A percentile compares a stretch with the other conserved stretches of the same genome.
Evolutionary conservation across 2,329 filamentous ascomycete genomes (phyloP).

Genomic region (Fusarium sp.): DNA sequence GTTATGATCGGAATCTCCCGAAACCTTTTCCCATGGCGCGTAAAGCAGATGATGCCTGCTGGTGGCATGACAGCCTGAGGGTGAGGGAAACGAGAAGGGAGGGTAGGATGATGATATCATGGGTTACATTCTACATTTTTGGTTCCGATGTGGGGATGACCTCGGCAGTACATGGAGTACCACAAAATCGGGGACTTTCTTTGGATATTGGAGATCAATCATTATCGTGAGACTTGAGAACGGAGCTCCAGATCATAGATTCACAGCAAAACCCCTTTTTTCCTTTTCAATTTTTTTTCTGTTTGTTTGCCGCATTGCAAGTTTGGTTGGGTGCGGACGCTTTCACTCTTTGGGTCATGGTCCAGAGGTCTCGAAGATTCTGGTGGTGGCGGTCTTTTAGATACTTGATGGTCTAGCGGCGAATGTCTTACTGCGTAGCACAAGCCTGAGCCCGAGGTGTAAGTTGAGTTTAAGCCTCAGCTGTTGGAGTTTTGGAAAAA

Average conservation of each 20-base stretch:
- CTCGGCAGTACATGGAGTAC: slow-evolving; percentile 13
- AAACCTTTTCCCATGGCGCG: slow-evolving; percentile 14
- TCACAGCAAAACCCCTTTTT: slow-evolving; percentile 1
- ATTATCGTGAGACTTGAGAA: slow-evolving; percentile 7
- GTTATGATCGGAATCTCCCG: slow-evolving; percentile 39
- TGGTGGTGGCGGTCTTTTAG: slow-evolving; percentile 26
- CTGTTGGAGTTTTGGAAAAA: slow-evolving; percentile 5
- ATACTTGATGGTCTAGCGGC: neutral
- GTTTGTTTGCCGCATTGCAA: slow-evolving; percentile 3
- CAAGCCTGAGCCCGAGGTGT: neutral
- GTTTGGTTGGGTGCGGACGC: neutral
- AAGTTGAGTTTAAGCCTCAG: slow-evolving; percentile 17
- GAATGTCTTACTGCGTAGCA: neutral
- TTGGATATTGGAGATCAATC: neutral
- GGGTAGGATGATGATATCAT: slow-evolving; percentile 48
- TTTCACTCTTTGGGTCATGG: slow-evolving; percentile 25
- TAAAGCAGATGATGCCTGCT: slow-evolving; percentile 39
- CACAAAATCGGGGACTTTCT: slow-evolving; percentile 19
- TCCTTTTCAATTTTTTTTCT: neutral
- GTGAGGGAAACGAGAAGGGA: slow-evolving; percentile 19
- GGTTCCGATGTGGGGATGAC: slow-evolving; percentile 30
- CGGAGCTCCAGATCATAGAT: neutral
- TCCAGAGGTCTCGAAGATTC: slow-evolving; percentile 35
- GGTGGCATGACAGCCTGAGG: slow-evolving; percentile 43
- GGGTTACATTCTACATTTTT: slow-evolving; percentile 29